Evolutionary conservation across 352 stramenopile genomes (phyloP).

Genomic region (Globisporangium alternatum): DNA sequence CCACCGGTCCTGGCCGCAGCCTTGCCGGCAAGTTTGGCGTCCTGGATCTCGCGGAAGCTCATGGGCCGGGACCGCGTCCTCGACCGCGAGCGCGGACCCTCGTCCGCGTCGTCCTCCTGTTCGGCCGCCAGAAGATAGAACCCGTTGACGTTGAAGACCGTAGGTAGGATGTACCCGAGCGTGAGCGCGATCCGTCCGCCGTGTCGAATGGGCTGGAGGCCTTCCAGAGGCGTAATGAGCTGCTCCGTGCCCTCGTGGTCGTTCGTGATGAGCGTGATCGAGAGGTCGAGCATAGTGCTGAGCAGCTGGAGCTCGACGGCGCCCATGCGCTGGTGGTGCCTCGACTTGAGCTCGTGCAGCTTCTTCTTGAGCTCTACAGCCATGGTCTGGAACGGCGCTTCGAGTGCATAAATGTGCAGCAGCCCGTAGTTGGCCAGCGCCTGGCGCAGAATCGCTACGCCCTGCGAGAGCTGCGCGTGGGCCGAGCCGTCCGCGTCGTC

Average conservation of each 20-base stretch:
- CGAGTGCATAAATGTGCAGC: constrained; percentile 55
- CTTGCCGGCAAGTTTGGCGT: neutral
- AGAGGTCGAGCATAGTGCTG: constrained; percentile 72
- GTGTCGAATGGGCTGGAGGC: constrained; percentile 44
- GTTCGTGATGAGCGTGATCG: constrained; percentile 74
- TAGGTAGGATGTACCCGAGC: constrained; percentile 75
- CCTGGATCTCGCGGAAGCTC: constrained; percentile 2
- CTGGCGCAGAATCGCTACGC: constrained; percentile 54
- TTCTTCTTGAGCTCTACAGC: constrained; percentile 75
- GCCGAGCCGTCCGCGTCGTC: constrained; percentile 15
- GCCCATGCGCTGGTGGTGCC: constrained; percentile 51
- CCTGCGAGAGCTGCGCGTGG: constrained; percentile 28
- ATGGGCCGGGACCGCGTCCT: neutral
- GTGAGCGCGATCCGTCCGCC: constrained; percentile 53
- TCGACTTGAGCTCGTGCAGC: constrained; percentile 72
- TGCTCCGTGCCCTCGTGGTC: constrained; percentile 72
- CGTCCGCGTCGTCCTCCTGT: neutral
- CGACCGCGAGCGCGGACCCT: too few relatives aligned
- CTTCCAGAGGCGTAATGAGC: constrained; percentile 50
- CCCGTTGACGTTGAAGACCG: constrained; percentile 60
- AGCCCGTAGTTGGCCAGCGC: constrained; percentile 71
- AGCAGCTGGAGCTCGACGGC: constrained; percentile 68
- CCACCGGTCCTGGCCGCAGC: neutral
- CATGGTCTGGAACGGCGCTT: constrained; percentile 46
- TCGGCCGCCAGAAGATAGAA: constrained; percentile 55